A percentile compares a stretch with the other conserved stretches of the same genome.
Conservation (phyloP, 2,329 filamentous ascomycete species). For the Pestalotiopsis sp. region DNA sequence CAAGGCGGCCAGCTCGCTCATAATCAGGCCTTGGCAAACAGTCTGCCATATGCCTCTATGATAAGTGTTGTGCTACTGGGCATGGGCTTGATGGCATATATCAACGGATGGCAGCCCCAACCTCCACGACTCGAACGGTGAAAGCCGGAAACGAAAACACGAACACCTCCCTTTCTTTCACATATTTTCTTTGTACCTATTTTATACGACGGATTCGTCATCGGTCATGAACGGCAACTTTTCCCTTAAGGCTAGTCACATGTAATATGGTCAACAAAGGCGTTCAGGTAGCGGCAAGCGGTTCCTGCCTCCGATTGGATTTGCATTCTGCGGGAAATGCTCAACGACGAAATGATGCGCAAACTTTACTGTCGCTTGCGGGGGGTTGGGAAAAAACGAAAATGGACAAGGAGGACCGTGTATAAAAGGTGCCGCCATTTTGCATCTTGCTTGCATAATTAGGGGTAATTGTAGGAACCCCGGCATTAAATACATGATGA, state of each 20-base stretch:
- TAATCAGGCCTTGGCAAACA: constrained; percentile 53
- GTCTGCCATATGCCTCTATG: constrained; percentile 79
- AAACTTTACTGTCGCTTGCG: constrained; percentile 2
- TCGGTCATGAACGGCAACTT: background rate
- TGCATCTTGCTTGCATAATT: constrained; percentile 1
- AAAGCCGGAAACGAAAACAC: background rate
- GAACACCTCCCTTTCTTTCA: constrained; percentile 15
- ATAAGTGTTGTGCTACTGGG: constrained; percentile 80
- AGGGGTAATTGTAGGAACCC: background rate
- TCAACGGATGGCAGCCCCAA: constrained; percentile 76
- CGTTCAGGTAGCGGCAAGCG: constrained; percentile 8
- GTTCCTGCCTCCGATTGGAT: background rate
- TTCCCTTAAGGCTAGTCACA: background rate
- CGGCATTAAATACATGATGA: constrained; percentile 2
- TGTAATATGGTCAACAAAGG: constrained; percentile 9
- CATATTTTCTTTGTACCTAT: constrained; percentile 7
- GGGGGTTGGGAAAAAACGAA: background rate
- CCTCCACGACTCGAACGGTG: constrained; percentile 37
- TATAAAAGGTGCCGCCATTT: background rate
- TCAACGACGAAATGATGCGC: constrained; percentile 3
- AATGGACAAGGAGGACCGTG: constrained; percentile 3
- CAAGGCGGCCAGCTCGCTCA: constrained; percentile 43
- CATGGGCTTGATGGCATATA: constrained; percentile 83
- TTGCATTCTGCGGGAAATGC: constrained; percentile 4
- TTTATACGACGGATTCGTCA: constrained; percentile 8